A percentile compares a stretch with the other conserved stretches of the same genome.
phyloP scores from a whole-genome alignment of 2,329 filamentous ascomycete species.

The Ascochyta viciae-villosae region DNA sequence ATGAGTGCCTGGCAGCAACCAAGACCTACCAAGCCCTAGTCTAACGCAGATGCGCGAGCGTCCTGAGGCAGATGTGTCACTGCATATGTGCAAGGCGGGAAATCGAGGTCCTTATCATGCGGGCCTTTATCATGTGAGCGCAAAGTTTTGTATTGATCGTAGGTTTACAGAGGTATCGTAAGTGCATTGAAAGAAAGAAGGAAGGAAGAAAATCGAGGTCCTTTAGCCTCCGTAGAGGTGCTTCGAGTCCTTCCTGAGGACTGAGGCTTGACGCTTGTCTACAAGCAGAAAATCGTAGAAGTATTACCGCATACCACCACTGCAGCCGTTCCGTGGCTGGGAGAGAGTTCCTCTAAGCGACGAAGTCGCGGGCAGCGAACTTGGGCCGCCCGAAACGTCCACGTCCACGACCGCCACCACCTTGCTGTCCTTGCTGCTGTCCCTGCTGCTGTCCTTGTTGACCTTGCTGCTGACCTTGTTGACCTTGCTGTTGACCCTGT shows the following conservation, averaged over 20 bases:
- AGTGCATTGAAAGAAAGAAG: conserved; percentile 30
- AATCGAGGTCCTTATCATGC: too few relatives aligned
- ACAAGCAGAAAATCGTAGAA: conserved; percentile 28
- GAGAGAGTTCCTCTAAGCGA: conserved; percentile 31
- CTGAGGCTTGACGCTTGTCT: conserved; percentile 31
- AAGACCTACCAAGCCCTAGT: not conserved
- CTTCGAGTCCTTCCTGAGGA: conserved; percentile 32
- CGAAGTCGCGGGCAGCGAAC: conserved; percentile 43
- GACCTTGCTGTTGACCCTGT: conserved; percentile 16
- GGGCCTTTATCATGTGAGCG: not conserved
- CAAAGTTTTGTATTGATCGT: conserved; percentile 22
- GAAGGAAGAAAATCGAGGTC: conserved; percentile 42
- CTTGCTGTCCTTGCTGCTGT: conserved; percentile 15
- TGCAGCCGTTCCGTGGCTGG: conserved; percentile 1
- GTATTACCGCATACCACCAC: conserved; percentile 38
- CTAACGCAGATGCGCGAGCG: not conserved
- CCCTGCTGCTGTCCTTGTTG: conserved; percentile 25
- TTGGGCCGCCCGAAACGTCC: conserved; percentile 36
- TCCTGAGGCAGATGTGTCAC: not conserved
- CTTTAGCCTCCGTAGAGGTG: conserved; percentile 44
- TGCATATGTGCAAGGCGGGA: not conserved
- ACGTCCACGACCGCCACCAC: conserved; percentile 26
- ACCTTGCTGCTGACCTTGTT: conserved; percentile 25
- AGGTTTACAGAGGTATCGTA: conserved; percentile 43
- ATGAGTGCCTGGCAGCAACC: conserved; percentile 13